Percentiles rank a stretch among this genome's conserved stretches.
Conservation (phyloP, 148 eudicot species). For the Fagopyrum homotropicum region DNA sequence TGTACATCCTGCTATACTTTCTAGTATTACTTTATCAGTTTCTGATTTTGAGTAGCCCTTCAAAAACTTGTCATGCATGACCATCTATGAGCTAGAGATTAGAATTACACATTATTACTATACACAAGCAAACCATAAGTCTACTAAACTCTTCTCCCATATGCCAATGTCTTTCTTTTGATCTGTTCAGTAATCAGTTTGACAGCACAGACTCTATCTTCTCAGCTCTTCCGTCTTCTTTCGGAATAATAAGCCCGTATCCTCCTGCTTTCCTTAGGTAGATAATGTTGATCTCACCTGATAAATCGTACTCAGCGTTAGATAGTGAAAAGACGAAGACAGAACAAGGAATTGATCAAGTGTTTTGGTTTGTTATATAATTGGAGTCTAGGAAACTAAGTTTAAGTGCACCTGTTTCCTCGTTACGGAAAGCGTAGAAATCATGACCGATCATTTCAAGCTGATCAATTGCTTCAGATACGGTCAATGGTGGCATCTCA, state of each 20-base stretch:
- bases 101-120: background rate
- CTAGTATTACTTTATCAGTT: background rate
- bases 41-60: background rate
- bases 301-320: background rate
- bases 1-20: background rate
- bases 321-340: background rate
- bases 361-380: background rate
- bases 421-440: constrained; percentile 47
- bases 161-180: background rate
- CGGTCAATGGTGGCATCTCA: constrained; percentile 85
- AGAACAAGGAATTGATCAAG: background rate
- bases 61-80: constrained; percentile 1
- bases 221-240: constrained; percentile 50
- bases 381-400: background rate
- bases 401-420: constrained; percentile 6
- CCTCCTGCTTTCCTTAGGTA: constrained; percentile 86
- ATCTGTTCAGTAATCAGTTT: background rate
- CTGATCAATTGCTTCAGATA: constrained; percentile 81
- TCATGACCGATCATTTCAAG: constrained; percentile 77
- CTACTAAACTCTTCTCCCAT: background rate
- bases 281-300: constrained; percentile 78
- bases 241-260: constrained; percentile 85
- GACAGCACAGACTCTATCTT: constrained; percentile 38
- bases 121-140: background rate
- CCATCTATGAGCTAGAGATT: background rate